Evolutionary conservation across 2,329 filamentous ascomycete genomes (phyloP), one percentile per base, ranked within the genome.

Genomic region (Ophiostoma australiae): DNA sequence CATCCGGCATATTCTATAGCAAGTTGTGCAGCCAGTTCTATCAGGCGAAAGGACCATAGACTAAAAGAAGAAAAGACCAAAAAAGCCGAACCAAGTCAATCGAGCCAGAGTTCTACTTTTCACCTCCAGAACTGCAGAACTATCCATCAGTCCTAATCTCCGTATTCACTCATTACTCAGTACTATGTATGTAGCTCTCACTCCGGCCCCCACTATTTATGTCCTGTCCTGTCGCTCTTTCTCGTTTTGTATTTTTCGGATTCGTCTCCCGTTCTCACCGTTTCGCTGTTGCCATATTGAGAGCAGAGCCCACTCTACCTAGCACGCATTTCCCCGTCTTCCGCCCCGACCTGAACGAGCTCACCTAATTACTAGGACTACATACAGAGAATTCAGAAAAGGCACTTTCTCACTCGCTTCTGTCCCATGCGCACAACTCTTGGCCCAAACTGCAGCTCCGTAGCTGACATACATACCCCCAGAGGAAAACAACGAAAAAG

Each of bases 201-300:
- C 52, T 70, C 48, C 39, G 35, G 55, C 61, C 67, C 33, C 70
- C 70, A 67, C 67, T 66, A 58, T 74, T 76, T 73, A 74, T 75
- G 73, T 74, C 74, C 70, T 75, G 75, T 75, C 75, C 75, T 75
- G 75, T 75, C 75, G 41, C 33, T 61, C 69, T 69, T 63, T 33
- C 39, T n/a, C 48, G 65, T 67, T 33, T 35, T 35, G 52, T 58
- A 23, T 58, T 58, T 52, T 58, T 58, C 52, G 52, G 23, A 58
- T 58, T 27, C n/a, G n/a, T 17, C 23, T 58, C 11, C n/a, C 52
- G n/a, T 23, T 23, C 48, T 37, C 48, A 44, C 65, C 35, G 41
- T 58, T 69, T 65, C 13, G 63, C 15, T 67, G 52, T 66, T 44
- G 41, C 41, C 17, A 48, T 20, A 7, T 48, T 48, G 44, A 48